These are phyloP conservation scores for Nicotiana sylvestris DNA, from an alignment of 257 asterid genomes.

Conservation along the genomic window DNA sequence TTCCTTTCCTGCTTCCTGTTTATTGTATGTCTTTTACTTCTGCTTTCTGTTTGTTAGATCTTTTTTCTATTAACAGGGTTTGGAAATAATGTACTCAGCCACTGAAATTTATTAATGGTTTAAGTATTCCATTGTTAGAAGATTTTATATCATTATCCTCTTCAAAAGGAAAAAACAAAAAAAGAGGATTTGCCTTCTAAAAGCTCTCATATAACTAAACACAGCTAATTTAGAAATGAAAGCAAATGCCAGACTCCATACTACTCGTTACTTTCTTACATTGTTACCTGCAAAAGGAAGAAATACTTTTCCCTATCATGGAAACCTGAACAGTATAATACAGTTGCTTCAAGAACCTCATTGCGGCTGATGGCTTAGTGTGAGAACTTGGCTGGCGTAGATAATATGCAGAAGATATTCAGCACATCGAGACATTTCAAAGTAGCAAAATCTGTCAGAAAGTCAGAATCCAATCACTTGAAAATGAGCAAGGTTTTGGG, in stretches of 20 bases:
- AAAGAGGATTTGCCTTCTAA: too few relatives aligned
- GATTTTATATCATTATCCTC: constrained; percentile 9
- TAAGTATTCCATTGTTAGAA: background rate
- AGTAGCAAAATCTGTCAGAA: background rate
- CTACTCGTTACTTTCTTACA: background rate
- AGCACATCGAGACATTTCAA: background rate
- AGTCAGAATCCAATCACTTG: constrained; percentile 6
- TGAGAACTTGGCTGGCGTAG: background rate
- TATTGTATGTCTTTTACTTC: background rate
- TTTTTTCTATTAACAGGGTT: background rate
- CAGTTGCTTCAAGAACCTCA: constrained; percentile 6
- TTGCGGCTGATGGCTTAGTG: background rate
- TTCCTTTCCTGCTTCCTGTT: background rate
- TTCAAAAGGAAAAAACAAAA: background rate
- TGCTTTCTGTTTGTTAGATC: background rate
- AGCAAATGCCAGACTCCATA: background rate
- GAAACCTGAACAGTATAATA: background rate
- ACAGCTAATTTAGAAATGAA: background rate
- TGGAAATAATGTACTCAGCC: background rate
- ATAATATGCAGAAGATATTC: background rate
- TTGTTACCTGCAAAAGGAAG: background rate
- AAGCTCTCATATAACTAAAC: background rate
- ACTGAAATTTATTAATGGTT: background rate
- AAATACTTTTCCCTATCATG: background rate
- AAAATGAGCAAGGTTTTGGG: background rate